A percentile compares a stretch with the other conserved stretches of the same genome.
Conservation (phyloP, 2,329 filamentous ascomycete genomes). For the Eutypella sp. region DNA sequence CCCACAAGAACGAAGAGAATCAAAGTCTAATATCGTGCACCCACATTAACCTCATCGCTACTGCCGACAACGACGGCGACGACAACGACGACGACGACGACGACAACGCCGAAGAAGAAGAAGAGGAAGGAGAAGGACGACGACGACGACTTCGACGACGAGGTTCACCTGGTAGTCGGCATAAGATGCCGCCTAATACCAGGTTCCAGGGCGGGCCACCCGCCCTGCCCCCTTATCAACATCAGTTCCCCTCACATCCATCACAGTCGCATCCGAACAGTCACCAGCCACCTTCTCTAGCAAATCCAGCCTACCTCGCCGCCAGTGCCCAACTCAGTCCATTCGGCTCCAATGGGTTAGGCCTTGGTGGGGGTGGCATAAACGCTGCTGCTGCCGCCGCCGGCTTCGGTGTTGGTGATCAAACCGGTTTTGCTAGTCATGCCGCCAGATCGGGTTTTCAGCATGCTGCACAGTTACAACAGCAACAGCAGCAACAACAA, state of each 20-base stretch:
- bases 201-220: slow-evolving; percentile 44
- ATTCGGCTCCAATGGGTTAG: slow-evolving; percentile 58
- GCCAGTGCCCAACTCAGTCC: slow-evolving; percentile 63
- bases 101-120: too few species aligned
- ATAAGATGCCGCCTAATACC: slow-evolving; percentile 32
- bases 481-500: slow-evolving; percentile 52
- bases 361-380: slow-evolving; percentile 53
- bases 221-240: slow-evolving; percentile 40
- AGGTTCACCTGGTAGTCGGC: not conserved
- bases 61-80: too few species aligned
- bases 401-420: slow-evolving; percentile 53
- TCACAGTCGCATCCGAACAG: slow-evolving; percentile 42
- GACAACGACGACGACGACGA: too few species aligned
- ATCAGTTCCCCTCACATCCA: slow-evolving; percentile 51
- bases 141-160: too few species aligned
- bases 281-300: slow-evolving; percentile 50
- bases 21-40: slow-evolving; percentile 4
- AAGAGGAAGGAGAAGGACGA: too few species aligned
- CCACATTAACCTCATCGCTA: too few species aligned
- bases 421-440: slow-evolving; percentile 76
- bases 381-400: slow-evolving; percentile 36
- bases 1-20: slow-evolving; percentile 10
- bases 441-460: slow-evolving; percentile 84
- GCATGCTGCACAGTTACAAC: slow-evolving; percentile 58
- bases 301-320: slow-evolving; percentile 65